phyloP scores from a whole-genome alignment of 495 filamentous ascomycete species.

The Schizothecium vesticola region DNA sequence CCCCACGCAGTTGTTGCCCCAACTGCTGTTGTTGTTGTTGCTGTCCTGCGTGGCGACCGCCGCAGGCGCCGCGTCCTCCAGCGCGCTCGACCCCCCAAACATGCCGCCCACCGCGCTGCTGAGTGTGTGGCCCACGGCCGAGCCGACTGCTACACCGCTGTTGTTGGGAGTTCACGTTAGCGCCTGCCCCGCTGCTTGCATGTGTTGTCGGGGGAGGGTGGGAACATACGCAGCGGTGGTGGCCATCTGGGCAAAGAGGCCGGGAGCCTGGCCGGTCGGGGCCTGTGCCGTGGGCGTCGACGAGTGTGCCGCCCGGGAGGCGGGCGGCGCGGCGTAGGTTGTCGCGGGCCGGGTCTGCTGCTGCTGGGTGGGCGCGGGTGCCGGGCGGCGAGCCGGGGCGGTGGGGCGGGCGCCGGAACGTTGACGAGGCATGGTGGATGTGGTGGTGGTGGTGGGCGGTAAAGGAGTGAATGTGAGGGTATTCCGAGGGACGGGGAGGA shows the following conservation, averaged over 20 bases:
- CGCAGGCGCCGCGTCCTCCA: slow-evolving; percentile 50
- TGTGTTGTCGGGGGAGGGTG: slow-evolving; percentile 4
- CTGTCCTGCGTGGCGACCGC: slow-evolving; percentile 29
- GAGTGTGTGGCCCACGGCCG: slow-evolving; percentile 89
- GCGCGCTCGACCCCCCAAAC: slow-evolving; percentile 61
- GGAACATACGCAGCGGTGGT: slow-evolving; percentile 72
- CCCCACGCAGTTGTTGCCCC: slow-evolving; percentile 64
- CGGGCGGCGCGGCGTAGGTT: slow-evolving; percentile 54
- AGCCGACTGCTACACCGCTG: slow-evolving; percentile 93
- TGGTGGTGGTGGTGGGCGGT: background rate
- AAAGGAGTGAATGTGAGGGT: background rate
- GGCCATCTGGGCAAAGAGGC: slow-evolving; percentile 81
- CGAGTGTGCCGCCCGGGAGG: slow-evolving; percentile 41
- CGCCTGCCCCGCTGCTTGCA: slow-evolving; percentile 8
- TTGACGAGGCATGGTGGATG: slow-evolving; percentile 38
- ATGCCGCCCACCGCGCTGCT: slow-evolving; percentile 86
- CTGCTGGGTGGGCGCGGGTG: slow-evolving; percentile 52
- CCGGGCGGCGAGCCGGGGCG: slow-evolving; percentile 51
- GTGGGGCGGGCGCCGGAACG: slow-evolving; percentile 61
- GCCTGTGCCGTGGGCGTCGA: slow-evolving; percentile 34
- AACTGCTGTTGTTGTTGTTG: slow-evolving; percentile 43
- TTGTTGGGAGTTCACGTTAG: background rate
- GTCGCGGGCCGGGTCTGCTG: slow-evolving; percentile 59
- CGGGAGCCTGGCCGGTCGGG: slow-evolving; percentile 56
- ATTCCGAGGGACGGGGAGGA: background rate